A percentile compares a stretch with the other conserved stretches of the same genome.
Conservation (phyloP, 345 rosid genomes). For the Capsella bursapastoris region DNA sequence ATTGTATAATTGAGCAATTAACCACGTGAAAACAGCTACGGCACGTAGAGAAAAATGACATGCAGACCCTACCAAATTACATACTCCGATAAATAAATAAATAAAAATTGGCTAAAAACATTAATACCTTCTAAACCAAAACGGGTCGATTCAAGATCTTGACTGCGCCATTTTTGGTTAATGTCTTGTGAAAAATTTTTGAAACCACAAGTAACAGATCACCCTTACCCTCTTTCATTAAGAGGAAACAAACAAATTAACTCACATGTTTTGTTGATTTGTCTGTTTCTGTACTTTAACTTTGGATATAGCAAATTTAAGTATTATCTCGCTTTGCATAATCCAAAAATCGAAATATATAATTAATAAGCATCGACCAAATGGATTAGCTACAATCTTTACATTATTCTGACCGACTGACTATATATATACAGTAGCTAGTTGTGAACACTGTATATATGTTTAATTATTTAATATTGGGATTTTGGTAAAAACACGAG, state of each 20-base stretch:
- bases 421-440: background rate
- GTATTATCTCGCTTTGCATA: background rate
- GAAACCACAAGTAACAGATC: slow-evolving; percentile 8
- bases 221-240: slow-evolving; percentile 6
- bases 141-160: slow-evolving; percentile 37
- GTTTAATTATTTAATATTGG: background rate
- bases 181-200: slow-evolving; percentile 6
- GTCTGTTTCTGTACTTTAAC: background rate
- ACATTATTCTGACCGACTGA: slow-evolving; percentile 20
- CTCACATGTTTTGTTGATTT: slow-evolving; percentile 5
- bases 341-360: background rate
- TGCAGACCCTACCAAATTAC: slow-evolving; percentile 42
- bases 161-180: slow-evolving; percentile 33
- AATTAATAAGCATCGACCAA: background rate
- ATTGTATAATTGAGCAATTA: slow-evolving; percentile 30
- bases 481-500: slow-evolving; percentile 5
- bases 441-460: slow-evolving; percentile 1
- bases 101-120: slow-evolving; percentile 22
- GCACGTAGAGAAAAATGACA: slow-evolving; percentile 36
- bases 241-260: slow-evolving; percentile 1
- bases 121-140: slow-evolving; percentile 36
- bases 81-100: background rate
- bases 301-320: background rate
- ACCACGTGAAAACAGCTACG: slow-evolving; percentile 44
- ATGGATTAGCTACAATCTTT: background rate